Base-by-base conservation (phyloP, 1,284 basidiomycete species). In the Malassezia equina region DNA sequence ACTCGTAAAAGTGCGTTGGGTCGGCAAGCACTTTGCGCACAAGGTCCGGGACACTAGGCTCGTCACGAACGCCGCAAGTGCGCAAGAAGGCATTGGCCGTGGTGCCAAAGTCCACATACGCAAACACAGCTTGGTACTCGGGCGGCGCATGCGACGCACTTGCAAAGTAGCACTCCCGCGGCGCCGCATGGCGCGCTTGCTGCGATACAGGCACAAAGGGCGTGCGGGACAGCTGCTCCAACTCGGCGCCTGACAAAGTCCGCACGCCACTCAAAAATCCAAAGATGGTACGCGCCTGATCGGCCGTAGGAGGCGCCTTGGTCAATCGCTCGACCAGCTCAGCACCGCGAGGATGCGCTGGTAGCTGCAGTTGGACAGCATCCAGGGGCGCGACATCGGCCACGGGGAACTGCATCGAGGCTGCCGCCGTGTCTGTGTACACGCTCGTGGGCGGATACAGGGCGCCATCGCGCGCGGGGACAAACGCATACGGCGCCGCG, bases 51-150 rank as follows among this genome's bases (percentile, higher is more conserved):
- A 89, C 83, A 29, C 84, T 90, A 0, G 93, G 94, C 68, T 93
- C 87, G 48, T 82, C 83, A 67, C 84, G 85, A 17, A 91, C 88
- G 19, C 93, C 93, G 64, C 88, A 89, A 9, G 86, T 84, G 55
- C 81, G 82, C 45, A 99, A 78, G 76, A 98, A 73, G 3, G 81
- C 78, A 62, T 90, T 91, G 2, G 86, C 91, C 4, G 80, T 79
- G 0, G 80, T 71, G 0, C 91, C 93, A 74, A 93, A 95, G 75
- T 95, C 85, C 44, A 64, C 56, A 45, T 96, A 82, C 65, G 90
- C 93, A 69, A 95, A 94, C 9, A 78, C 60, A 17, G 68, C 69
- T 11, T 34, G 55, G 46, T 42, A 51, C 48, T 45, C 43, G n/a
- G 49, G 44, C 28, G 44, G 43, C 28, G 33, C 17, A 21, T 28